A percentile compares a stretch with the other conserved stretches of the same genome.
Conservation (phyloP, 345 rosid genomes). For the Combretum micranthum region DNA sequence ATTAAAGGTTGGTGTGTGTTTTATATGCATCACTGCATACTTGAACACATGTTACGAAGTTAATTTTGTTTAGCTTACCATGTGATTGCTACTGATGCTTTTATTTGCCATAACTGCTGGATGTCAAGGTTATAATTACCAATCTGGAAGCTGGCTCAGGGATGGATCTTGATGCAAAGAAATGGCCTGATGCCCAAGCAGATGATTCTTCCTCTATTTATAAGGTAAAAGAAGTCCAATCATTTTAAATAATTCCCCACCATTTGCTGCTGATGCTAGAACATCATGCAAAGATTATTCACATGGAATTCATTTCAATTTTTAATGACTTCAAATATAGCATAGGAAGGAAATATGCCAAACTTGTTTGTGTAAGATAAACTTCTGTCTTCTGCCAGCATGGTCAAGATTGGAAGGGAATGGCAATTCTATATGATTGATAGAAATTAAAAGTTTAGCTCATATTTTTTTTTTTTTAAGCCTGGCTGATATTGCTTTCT, state of each 20-base stretch:
- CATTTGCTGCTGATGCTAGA: no score
- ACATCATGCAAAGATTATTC: no score
- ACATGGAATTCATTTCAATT: no score
- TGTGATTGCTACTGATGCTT: not conserved
- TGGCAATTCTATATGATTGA: no score
- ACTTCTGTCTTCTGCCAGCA: no score
- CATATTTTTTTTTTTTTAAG: not conserved
- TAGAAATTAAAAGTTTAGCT: not conserved
- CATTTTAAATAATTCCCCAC: not conserved
- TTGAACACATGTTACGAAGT: not conserved
- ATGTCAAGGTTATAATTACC: conserved; percentile 56
- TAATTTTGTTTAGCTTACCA: not conserved
- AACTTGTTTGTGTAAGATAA: no score
- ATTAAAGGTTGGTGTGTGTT: conserved; percentile 53
- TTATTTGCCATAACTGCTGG: no score
- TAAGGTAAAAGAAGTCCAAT: conserved; percentile 44
- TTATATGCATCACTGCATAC: conserved; percentile 2
- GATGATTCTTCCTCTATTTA: conserved; percentile 70
- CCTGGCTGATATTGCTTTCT: not conserved
- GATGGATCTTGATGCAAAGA: conserved; percentile 81
- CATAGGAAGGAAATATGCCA: no score
- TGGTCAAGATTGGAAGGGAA: no score
- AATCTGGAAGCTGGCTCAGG: conserved; percentile 55
- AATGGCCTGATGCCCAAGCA: conserved; percentile 82
- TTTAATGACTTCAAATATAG: no score